A percentile compares a stretch with the other conserved stretches of the same genome.
Conservation (phyloP, 1,139 yeast species). For the Taiozyma sp. region DNA sequence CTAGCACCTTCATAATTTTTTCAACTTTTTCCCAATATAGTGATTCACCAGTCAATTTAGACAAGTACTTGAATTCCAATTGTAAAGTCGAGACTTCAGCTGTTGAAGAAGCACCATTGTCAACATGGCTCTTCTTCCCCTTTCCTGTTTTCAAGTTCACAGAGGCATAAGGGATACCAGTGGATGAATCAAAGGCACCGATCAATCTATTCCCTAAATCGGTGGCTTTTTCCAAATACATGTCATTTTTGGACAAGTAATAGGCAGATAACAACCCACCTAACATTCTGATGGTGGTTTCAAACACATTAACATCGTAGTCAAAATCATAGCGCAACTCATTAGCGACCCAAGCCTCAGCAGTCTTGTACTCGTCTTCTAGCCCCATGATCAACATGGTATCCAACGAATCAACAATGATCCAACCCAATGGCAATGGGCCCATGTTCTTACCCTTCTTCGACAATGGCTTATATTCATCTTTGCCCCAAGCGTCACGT, state of each 20-base stretch:
- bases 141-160: conserved; percentile 65
- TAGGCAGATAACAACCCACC: conserved; percentile 88
- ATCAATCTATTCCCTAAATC: conserved; percentile 59
- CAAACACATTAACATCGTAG: conserved; percentile 78
- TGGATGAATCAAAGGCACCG: conserved; percentile 59
- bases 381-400: conserved; percentile 81
- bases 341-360: conserved; percentile 70
- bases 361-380: conserved; percentile 56
- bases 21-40: conserved; percentile 80
- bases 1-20: conserved; percentile 62
- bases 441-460: conserved; percentile 75
- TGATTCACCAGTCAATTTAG: conserved; percentile 74
- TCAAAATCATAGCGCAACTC: conserved; percentile 60
- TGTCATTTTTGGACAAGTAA: conserved; percentile 63
- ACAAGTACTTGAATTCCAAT: conserved; percentile 80
- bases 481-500: conserved; percentile 80
- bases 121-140: conserved; percentile 60
- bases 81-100: conserved; percentile 91
- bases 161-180: conserved; percentile 76
- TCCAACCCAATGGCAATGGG: conserved; percentile 87
- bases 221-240: conserved; percentile 74
- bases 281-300: conserved; percentile 89
- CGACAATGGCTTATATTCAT: conserved; percentile 58
- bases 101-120: conserved; percentile 72
- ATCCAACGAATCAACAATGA: conserved; percentile 86